Evolutionary conservation across 2,329 filamentous ascomycete genomes (phyloP).

Genomic region (Talaromyces sp.): DNA sequence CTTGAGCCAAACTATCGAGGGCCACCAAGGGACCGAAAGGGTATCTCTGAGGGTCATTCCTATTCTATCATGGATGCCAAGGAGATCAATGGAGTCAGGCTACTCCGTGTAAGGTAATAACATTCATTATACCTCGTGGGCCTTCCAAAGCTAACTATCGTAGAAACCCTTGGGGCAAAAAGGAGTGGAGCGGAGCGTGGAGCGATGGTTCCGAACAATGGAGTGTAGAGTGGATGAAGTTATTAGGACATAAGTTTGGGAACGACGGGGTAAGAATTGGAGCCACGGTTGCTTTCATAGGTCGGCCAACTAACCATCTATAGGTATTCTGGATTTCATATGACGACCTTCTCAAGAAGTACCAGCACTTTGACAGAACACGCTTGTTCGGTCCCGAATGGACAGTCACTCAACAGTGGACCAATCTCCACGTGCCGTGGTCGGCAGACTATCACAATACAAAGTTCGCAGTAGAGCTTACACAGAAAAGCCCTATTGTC

Average conservation of each 20-base stretch:
- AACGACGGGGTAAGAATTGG: conserved; percentile 58
- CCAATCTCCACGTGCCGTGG: conserved; percentile 56
- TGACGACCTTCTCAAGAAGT: conserved; percentile 54
- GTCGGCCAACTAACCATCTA: conserved; percentile 4
- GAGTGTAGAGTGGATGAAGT: conserved; percentile 73
- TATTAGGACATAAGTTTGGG: conserved; percentile 69
- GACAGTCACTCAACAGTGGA: conserved; percentile 60
- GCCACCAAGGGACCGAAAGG: conserved; percentile 36
- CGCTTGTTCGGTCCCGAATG: conserved; percentile 58
- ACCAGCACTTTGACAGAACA: conserved; percentile 58
- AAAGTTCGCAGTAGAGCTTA: conserved; percentile 54
- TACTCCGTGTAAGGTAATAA: conserved; percentile 57
- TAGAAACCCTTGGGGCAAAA: conserved; percentile 76
- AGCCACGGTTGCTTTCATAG: not conserved
- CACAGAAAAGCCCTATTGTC: conserved; percentile 50
- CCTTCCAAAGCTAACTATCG: conserved; percentile 14
- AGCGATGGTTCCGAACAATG: conserved; percentile 79
- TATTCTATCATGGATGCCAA: conserved; percentile 58
- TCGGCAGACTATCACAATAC: conserved; percentile 58
- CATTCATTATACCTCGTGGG: conserved; percentile 5
- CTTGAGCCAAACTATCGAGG: conserved; percentile 30
- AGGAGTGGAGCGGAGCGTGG: conserved; percentile 79
- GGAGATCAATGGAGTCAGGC: conserved; percentile 58
- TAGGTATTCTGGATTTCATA: conserved; percentile 58
- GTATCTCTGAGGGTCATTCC: conserved; percentile 48